Percentiles rank a stretch among this genome's conserved stretches.
Conservation (phyloP, 2,329 filamentous ascomycete species). For the Mariannaea elegans region DNA sequence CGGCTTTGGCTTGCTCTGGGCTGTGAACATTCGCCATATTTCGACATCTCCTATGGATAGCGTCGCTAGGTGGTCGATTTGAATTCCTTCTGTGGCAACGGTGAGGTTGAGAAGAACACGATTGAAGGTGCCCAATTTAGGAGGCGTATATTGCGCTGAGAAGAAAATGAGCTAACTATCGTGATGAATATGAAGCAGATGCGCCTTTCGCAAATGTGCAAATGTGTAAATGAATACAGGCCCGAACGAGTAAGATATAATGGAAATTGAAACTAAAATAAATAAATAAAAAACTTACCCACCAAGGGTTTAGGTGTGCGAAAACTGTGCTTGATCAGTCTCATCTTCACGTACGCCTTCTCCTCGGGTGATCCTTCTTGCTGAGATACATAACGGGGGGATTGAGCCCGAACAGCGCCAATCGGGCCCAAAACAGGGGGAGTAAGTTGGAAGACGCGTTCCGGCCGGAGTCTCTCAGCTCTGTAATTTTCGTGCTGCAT, state of each 20-base stretch:
- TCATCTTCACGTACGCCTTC: not conserved
- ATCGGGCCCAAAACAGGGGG: not conserved
- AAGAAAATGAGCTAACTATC: no score
- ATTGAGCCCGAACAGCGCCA: not conserved
- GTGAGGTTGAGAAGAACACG: slow-evolving; percentile 80
- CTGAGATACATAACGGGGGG: not conserved
- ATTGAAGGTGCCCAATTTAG: slow-evolving; percentile 58
- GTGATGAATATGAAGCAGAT: no score
- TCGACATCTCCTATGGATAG: slow-evolving; percentile 83
- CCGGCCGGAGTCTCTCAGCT: no score
- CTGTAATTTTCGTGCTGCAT: no score
- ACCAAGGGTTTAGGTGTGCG: not conserved
- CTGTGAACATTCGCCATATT: slow-evolving; percentile 85
- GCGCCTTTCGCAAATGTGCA: no score
- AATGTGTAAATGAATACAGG: no score
- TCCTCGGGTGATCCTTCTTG: not conserved
- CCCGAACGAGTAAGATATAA: no score
- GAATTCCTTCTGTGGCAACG: slow-evolving; percentile 73
- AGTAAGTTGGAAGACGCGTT: not conserved
- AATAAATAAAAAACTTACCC: slow-evolving; percentile 1
- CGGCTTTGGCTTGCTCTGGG: slow-evolving; percentile 71
- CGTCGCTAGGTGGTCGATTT: slow-evolving; percentile 79
- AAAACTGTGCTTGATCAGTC: not conserved
- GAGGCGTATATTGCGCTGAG: slow-evolving; percentile 45
- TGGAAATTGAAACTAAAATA: no score